Evolutionary conservation across 192 early-diverging fungal species (phyloP), one percentile per base, ranked within the genome.

Genomic region (Thoreauomyces humboldtii): DNA sequence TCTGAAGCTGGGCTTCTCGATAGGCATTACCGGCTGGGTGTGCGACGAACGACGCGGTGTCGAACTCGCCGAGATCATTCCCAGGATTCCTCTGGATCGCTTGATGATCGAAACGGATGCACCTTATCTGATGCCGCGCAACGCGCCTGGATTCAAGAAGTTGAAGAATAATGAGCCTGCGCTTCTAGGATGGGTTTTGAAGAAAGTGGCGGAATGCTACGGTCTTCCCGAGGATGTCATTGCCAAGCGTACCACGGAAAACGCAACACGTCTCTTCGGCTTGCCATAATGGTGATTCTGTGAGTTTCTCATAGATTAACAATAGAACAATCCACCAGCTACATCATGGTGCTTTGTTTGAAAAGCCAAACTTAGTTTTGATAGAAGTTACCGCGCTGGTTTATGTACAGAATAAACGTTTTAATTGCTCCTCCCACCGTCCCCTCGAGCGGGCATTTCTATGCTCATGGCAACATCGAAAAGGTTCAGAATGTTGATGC

Each of bases 51-150:
- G 73, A 11, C 46, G 73, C 17, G 73, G 73, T 1, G 60, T 32
- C 12, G 69, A 65, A 17, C 36, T 75, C 22, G 69, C 69, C 5
- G 78, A 85, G 2, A 88, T 89, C 0, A 84, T 87, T 1, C 78
- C 72, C 37, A 60, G 66, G 28, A 86, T 97, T 34, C 95, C 96
- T 9, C 36, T 84, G 46, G 89, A 96, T 37, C 74, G 77, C 28
- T 62, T 98, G 25, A 87, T 97, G 90, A 69, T 98, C 57, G 96
- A 97, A 70, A 97, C 96, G 74, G 92, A 95, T 79, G 89, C 86
- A 7, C 94, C 94, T 17, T 96, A 91, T 85, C 29, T 61, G 19
- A 43, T 61, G 59, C 59, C 59, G 42, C 41, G 59, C 7, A 61
- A 61, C 33, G 33, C 47, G 12, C 27, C 7, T 21, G 56, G 56